Percentiles rank a stretch among this genome's conserved stretches.
phyloP scores from a whole-genome alignment of 129 eudicot genomes.

The Deinandra increscens region DNA sequence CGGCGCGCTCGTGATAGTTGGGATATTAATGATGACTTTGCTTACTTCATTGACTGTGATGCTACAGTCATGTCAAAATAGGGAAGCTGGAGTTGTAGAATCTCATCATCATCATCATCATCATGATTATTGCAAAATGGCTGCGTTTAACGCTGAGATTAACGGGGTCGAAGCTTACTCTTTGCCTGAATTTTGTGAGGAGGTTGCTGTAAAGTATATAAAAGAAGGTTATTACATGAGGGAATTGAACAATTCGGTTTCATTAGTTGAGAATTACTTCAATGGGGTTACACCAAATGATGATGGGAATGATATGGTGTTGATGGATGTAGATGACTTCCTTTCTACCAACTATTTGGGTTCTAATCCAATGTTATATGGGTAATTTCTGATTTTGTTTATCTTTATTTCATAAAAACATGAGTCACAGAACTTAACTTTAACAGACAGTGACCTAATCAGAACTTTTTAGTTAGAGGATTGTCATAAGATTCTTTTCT shows the following conservation, averaged over 20 bases:
- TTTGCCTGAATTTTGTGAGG: constrained; percentile 50
- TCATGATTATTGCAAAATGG: constrained; percentile 45
- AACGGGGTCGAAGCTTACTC: constrained; percentile 37
- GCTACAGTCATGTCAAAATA: constrained; percentile 58
- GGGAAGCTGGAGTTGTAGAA: constrained; percentile 51
- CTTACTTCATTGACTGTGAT: constrained; percentile 51
- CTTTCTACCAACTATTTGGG: constrained; percentile 24
- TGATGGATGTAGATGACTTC: constrained; percentile 64
- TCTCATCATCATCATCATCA: constrained; percentile 16
- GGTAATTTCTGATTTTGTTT: constrained; percentile 31
- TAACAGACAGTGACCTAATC: too few species aligned
- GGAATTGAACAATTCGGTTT: constrained; percentile 44
- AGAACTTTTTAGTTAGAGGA: too few species aligned
- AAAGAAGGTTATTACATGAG: constrained; percentile 61
- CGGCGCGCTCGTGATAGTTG: constrained; percentile 46
- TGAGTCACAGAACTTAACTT: not conserved
- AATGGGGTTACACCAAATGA: constrained; percentile 27
- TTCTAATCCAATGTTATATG: constrained; percentile 14
- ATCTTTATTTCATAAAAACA: not conserved
- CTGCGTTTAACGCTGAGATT: constrained; percentile 47
- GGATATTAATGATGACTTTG: constrained; percentile 49
- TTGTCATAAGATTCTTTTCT: too few species aligned
- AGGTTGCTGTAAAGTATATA: constrained; percentile 43
- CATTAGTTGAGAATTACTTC: constrained; percentile 46
- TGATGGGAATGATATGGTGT: constrained; percentile 45